A percentile compares a stretch with the other conserved stretches of the same genome.
phyloP scores from a whole-genome alignment of 106 monocot genomes.

The Dendrobium nobile region DNA sequence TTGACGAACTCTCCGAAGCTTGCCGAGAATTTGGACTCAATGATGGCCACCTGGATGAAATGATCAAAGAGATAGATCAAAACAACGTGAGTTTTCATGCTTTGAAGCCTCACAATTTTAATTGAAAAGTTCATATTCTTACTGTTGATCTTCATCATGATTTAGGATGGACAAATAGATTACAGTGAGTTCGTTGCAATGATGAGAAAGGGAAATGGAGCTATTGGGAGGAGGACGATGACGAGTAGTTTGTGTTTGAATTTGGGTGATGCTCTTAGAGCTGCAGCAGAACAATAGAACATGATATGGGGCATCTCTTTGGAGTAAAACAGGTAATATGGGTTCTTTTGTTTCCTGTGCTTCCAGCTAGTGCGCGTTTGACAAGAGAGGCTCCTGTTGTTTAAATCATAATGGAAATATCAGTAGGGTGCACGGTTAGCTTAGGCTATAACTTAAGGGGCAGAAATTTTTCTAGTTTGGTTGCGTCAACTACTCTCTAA shows the following conservation, averaged over 20 bases:
- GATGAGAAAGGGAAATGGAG: constrained; percentile 60
- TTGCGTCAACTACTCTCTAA: not conserved
- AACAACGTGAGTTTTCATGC: constrained; percentile 42
- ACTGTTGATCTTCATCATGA: not conserved
- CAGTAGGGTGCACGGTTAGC: not conserved
- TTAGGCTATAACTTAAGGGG: not conserved
- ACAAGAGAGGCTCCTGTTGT: not conserved
- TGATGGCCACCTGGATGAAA: constrained; percentile 77
- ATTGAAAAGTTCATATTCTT: not conserved
- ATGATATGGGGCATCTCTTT: not conserved
- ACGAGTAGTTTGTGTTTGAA: constrained; percentile 18
- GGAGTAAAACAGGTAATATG: not conserved
- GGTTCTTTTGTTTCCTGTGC: not conserved
- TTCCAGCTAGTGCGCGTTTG: not conserved
- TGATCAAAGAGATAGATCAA: constrained; percentile 87
- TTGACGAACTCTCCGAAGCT: constrained; percentile 80
- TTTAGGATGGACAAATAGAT: constrained; percentile 59
- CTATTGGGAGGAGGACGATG: constrained; percentile 37
- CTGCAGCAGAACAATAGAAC: constrained; percentile 12
- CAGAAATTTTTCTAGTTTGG: not conserved
- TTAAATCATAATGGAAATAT: not conserved
- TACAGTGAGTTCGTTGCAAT: constrained; percentile 47
- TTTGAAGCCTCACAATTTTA: not conserved
- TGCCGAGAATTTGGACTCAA: constrained; percentile 62
- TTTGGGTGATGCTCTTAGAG: constrained; percentile 26